phyloP scores from a whole-genome alignment of 2,329 filamentous ascomycete species.

The Ceratocystis ficicola region DNA sequence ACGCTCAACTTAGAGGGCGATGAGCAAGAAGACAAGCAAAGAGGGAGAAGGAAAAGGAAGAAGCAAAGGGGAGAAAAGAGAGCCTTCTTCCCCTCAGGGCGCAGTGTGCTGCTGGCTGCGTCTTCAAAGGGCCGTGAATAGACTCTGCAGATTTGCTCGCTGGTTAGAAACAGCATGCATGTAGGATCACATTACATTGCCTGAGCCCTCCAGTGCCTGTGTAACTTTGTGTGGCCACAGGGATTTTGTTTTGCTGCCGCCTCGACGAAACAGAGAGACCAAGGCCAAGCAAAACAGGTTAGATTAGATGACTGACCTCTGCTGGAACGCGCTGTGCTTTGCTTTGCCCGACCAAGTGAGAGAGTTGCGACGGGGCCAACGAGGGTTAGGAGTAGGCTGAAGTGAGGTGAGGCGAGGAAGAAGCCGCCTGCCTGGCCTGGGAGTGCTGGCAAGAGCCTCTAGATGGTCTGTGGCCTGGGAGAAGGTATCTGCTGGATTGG shows the following conservation, averaged over 20 bases:
- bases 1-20: not conserved
- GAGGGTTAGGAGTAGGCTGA: too few relatives aligned
- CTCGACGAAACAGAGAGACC: too few relatives aligned
- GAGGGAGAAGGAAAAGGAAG: not conserved
- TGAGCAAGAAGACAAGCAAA: not conserved
- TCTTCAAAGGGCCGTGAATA: not conserved
- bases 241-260: not conserved
- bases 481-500: not conserved
- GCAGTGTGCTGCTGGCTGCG: too few relatives aligned
- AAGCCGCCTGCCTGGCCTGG: not conserved
- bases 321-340: too few relatives aligned
- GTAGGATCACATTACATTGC: conserved; percentile 2
- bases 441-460: not conserved
- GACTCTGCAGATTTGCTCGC: not conserved
- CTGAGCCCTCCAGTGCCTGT: not conserved
- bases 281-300: too few relatives aligned
- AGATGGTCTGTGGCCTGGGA: not conserved
- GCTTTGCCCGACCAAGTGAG: too few relatives aligned
- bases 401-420: not conserved
- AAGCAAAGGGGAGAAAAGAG: too few relatives aligned
- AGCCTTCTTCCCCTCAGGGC: too few relatives aligned
- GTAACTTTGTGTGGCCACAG: not conserved
- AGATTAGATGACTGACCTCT: too few relatives aligned
- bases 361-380: too few relatives aligned
- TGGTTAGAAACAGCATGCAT: conserved; percentile 1